Evolutionary conservation across 2,329 filamentous ascomycete species (phyloP).

Genomic region (Blastomyces percursus): DNA sequence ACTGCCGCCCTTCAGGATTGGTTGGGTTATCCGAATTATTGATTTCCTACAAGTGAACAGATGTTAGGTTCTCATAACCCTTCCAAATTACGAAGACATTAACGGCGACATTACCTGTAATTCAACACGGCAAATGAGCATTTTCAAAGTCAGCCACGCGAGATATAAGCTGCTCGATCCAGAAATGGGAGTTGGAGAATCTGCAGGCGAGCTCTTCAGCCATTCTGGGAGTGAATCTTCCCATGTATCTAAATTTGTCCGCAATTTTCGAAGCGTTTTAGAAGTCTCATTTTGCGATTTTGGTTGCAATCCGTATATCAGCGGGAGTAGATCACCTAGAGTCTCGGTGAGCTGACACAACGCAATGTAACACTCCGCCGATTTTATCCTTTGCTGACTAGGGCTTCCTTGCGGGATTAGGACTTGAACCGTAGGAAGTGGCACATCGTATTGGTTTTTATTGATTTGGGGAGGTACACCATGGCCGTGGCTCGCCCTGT

Average conservation of each 20-base stretch:
- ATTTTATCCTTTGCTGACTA: constrained; percentile 33
- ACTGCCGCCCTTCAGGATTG: constrained; percentile 38
- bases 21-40: constrained; percentile 32
- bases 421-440: constrained; percentile 39
- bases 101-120: constrained; percentile 30
- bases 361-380: constrained; percentile 43
- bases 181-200: constrained; percentile 26
- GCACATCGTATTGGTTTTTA: constrained; percentile 46
- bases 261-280: constrained; percentile 36
- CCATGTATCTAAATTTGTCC: constrained; percentile 37
- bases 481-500: constrained; percentile 45
- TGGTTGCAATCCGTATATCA: constrained; percentile 37
- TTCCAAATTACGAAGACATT: constrained; percentile 14
- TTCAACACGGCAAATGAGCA: constrained; percentile 38
- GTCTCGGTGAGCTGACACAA: constrained; percentile 42
- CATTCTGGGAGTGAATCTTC: constrained; percentile 36
- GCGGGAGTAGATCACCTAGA: constrained; percentile 35
- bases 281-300: constrained; percentile 34
- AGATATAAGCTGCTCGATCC: constrained; percentile 37
- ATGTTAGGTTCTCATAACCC: constrained; percentile 10
- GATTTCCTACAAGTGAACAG: constrained; percentile 25
- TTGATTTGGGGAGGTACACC: constrained; percentile 45
- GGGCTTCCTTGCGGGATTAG: constrained; percentile 27
- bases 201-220: constrained; percentile 27
- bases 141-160: constrained; percentile 36